Conservation (phyloP, 2,329 filamentous ascomycete genomes). For the Arthrobotrys conoides region DNA sequence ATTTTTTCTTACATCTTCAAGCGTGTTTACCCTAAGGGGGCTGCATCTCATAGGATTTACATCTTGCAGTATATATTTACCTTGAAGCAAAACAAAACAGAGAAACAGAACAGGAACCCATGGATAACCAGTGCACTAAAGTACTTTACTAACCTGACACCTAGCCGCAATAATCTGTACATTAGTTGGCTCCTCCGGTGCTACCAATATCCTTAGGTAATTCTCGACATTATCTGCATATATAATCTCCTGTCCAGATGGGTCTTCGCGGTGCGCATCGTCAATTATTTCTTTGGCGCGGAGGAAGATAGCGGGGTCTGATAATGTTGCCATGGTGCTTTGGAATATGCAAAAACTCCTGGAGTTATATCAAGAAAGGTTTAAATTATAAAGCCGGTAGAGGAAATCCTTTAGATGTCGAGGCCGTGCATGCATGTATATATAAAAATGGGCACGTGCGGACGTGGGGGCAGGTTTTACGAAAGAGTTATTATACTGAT, state of each 20-base stretch:
- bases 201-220: constrained; percentile 35
- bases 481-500: not conserved
- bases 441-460: not conserved
- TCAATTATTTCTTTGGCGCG: constrained; percentile 51
- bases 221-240: constrained; percentile 51
- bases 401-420: not conserved
- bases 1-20: too few relatives aligned
- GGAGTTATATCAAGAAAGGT: not conserved
- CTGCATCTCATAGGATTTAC: too few relatives aligned
- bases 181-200: constrained; percentile 40
- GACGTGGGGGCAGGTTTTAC: not conserved
- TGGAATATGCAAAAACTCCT: not conserved
- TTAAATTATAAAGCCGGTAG: not conserved
- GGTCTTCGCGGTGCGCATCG: constrained; percentile 46
- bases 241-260: constrained; percentile 40
- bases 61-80: too few relatives aligned
- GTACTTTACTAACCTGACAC: constrained; percentile 41
- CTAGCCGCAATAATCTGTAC: constrained; percentile 50
- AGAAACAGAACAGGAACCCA: too few relatives aligned
- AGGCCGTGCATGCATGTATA: constrained; percentile 4
- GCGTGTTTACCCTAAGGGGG: too few relatives aligned
- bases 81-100: too few relatives aligned
- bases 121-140: too few relatives aligned
- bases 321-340: constrained; percentile 5
- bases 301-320: constrained; percentile 33